Conservation (phyloP, 208 protist species). For the Wallacemonas sp. region DNA sequence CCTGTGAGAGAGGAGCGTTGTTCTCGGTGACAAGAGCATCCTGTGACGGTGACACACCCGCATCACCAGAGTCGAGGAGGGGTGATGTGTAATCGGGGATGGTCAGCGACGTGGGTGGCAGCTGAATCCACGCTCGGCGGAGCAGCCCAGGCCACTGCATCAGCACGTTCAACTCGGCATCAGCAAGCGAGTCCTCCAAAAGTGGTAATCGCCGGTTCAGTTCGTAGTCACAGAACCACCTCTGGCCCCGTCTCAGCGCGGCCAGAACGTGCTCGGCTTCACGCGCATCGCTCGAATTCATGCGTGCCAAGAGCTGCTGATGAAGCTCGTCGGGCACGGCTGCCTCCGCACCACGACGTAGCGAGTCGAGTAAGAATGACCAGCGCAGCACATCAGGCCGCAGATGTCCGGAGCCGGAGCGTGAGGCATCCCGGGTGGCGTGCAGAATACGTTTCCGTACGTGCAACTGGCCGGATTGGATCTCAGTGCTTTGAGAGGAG, state of each 20-base stretch:
- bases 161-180: slow-evolving; percentile 58
- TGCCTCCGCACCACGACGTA: slow-evolving; percentile 34
- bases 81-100: too few relatives aligned
- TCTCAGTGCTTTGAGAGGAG: slow-evolving; percentile 56
- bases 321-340: slow-evolving; percentile 27
- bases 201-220: slow-evolving; percentile 69
- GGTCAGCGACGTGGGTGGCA: too few relatives aligned
- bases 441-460: slow-evolving; percentile 55
- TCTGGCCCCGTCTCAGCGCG: slow-evolving; percentile 35
- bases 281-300: slow-evolving; percentile 15
- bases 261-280: slow-evolving; percentile 13
- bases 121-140: slow-evolving; percentile 53
- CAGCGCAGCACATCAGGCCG: slow-evolving; percentile 45
- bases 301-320: slow-evolving; percentile 24
- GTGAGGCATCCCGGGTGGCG: slow-evolving; percentile 17
- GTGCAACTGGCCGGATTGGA: slow-evolving; percentile 68
- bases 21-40: too few relatives aligned
- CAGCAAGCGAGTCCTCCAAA: slow-evolving; percentile 72
- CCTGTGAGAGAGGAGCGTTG: too few relatives aligned
- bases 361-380: slow-evolving; percentile 66
- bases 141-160: slow-evolving; percentile 60
- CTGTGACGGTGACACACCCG: too few relatives aligned
- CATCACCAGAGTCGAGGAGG: too few relatives aligned
- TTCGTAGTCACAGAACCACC: slow-evolving; percentile 63
- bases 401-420: slow-evolving; percentile 23